Conservation (phyloP, 257 asterid species). For the Solanum chiquidenum region DNA sequence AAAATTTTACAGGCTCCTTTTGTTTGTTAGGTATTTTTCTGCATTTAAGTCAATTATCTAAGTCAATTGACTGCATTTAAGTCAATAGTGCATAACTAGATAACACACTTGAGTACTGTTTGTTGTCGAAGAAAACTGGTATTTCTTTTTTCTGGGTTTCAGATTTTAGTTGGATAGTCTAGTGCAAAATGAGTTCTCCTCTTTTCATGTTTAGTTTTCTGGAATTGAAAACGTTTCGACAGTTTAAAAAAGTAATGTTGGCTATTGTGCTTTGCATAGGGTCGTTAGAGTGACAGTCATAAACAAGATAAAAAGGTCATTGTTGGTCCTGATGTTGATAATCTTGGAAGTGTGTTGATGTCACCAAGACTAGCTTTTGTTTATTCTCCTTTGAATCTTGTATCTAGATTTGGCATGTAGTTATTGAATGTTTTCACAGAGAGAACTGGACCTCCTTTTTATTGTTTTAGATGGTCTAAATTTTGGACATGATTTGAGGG, state of each 20-base stretch:
- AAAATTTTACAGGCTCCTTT: not conserved
- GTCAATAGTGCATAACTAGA: not conserved
- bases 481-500: not conserved
- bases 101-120: not conserved
- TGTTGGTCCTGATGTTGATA: not conserved
- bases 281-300: not conserved
- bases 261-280: not conserved
- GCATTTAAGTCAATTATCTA: not conserved
- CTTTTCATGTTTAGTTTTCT: not conserved
- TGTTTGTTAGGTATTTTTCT: not conserved
- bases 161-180: not conserved
- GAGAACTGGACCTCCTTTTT: not conserved
- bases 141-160: not conserved
- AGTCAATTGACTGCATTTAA: not conserved
- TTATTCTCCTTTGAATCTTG: not conserved
- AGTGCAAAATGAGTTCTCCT: not conserved
- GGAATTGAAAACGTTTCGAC: not conserved
- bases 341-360: not conserved
- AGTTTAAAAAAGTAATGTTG: not conserved
- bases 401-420: not conserved
- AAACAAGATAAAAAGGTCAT: not conserved
- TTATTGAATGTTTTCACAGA: not conserved
- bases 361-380: not conserved
- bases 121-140: not conserved
- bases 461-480: not conserved